Evolutionary conservation across 23 red algal species (phyloP), one percentile per base, ranked within the genome.

Genomic region (Gracilaria vermiculophylla): DNA sequence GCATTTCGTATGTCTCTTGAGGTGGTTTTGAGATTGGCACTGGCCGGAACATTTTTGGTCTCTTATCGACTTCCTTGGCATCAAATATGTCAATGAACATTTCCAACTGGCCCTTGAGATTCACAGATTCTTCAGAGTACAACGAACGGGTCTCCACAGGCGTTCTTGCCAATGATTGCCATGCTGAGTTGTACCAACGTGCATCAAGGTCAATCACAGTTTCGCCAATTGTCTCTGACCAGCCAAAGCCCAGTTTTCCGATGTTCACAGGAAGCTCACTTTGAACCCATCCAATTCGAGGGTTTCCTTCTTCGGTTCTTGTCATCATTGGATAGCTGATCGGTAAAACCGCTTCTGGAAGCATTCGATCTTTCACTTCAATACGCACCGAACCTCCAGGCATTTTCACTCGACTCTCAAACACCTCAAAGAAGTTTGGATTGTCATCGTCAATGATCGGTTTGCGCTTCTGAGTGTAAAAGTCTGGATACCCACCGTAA

Each of bases 171-270:
- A 97, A 71, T 9, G 78, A 53, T 37, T 90, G 77, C 90, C 90
- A 97, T 35, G 78, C 41, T 15, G 95, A 79, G 83, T 97, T 97
- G 81, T 97, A 97, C 95, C 95, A 97, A 43, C 95, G 64, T 42
- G 84, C 80, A 69, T 93, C 89, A 16, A 97, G 75, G 47, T 97
- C 95, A 35, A 97, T 90, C 41, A 85, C 80, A 15, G 95, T 97
- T 72, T 97, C 95, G 13, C 95, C 95, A 91, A 97, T 94, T 0
- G 76, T 48, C 52, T 94, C 89, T 4, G 83, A 90, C 86, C 89
- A 88, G 0, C 95, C 85, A 69, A 97, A 57, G 49, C 95, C 95
- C 34, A 91, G 53, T 31, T 80, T 81, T 7, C 95, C 91, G 21
- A 86, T 76, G 33, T 97, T 97, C 25, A 97, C 76, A 24, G 86